These are phyloP conservation scores for Lachnellula cervina DNA, from an alignment of 2,329 filamentous ascomycete species.

Conservation along the genomic window DNA sequence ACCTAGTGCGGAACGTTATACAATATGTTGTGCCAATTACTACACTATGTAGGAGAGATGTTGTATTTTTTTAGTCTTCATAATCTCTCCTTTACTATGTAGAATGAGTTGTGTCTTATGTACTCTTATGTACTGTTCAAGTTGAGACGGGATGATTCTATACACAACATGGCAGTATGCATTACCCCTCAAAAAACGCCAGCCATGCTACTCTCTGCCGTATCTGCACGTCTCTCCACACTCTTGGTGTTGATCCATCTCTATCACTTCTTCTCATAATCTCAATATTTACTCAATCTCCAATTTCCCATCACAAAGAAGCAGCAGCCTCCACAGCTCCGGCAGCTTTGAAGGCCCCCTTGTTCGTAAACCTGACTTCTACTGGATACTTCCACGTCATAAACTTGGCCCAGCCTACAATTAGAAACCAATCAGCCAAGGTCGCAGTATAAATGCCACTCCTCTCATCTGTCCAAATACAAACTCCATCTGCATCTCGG, in stretches of 20 bases:
- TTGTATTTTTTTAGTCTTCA: neutral
- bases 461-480: neutral
- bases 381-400: conserved; percentile 94
- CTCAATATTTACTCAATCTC: neutral
- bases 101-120: conserved; percentile 7
- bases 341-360: conserved; percentile 56
- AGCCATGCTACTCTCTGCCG: conserved; percentile 3
- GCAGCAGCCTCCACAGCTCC: conserved; percentile 58
- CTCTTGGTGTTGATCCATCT: conserved; percentile 5
- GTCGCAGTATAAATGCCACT: no score
- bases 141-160: conserved; percentile 6
- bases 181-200: conserved; percentile 8
- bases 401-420: conserved; percentile 78
- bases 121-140: neutral
- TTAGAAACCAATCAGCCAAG: conserved; percentile 3
- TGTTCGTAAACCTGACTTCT: conserved; percentile 62
- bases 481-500: neutral
- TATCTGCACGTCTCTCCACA: conserved; percentile 2
- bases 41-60: no score
- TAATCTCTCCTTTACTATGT: neutral
- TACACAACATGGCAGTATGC: conserved; percentile 5
- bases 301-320: conserved; percentile 17
- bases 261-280: neutral
- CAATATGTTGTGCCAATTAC: no score
- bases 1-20: no score